Percentiles rank a stretch among this genome's conserved stretches.
These are phyloP conservation scores for Erythrobasidium hasegawianum DNA, from an alignment of 1,284 basidiomycete species.

Conservation along the genomic window DNA sequence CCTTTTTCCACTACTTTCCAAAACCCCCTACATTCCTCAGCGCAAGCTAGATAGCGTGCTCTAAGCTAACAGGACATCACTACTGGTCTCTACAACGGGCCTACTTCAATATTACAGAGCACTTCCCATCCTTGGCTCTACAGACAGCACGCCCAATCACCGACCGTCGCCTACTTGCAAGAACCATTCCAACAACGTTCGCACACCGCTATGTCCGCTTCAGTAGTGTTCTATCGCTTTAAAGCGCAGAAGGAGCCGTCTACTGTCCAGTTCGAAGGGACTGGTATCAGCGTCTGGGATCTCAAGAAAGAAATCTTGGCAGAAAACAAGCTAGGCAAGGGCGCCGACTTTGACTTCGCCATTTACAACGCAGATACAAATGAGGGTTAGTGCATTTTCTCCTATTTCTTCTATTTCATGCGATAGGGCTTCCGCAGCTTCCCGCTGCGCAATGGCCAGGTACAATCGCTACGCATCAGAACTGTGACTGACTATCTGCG, in stretches of 20 bases:
- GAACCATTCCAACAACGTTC: no score
- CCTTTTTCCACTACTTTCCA: no score
- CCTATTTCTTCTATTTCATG: not conserved
- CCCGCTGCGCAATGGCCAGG: not conserved
- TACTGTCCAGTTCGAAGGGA: slow-evolving; percentile 93
- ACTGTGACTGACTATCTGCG: not conserved
- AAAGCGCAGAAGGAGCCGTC: slow-evolving; percentile 91
- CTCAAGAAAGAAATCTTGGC: slow-evolving; percentile 97
- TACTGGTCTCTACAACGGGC: no score
- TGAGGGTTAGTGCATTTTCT: slow-evolving; percentile 63
- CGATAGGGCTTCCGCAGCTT: not conserved
- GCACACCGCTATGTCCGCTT: slow-evolving; percentile 19
- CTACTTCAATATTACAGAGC: no score
- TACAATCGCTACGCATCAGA: not conserved
- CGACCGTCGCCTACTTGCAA: no score
- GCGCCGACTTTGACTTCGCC: slow-evolving; percentile 94
- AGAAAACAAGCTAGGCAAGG: slow-evolving; percentile 83
- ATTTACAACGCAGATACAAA: slow-evolving; percentile 73
- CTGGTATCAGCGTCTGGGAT: slow-evolving; percentile 97
- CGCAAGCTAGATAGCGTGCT: no score
- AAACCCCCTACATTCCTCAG: no score
- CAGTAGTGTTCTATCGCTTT: slow-evolving; percentile 89
- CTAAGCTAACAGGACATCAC: no score
- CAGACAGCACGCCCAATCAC: no score
- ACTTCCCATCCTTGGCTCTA: no score